phyloP scores from a whole-genome alignment of 1,284 basidiomycete genomes.

The Anthracocystis setariae region DNA sequence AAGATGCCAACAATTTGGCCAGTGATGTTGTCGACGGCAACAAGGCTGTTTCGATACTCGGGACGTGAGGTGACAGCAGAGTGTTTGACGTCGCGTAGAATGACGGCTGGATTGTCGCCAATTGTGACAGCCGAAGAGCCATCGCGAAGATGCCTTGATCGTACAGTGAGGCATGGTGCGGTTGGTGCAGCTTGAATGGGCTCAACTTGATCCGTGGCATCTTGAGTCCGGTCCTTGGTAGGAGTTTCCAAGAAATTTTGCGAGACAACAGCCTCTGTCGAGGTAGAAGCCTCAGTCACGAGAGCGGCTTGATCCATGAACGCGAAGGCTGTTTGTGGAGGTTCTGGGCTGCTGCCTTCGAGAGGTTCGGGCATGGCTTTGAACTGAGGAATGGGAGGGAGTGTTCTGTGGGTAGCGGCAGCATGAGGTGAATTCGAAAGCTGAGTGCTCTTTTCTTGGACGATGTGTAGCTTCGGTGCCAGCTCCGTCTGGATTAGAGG shows the following conservation, averaged over 20 bases:
- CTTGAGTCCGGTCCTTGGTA: too few relatives aligned
- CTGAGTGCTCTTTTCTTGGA: neutral
- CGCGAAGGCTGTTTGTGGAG: too few relatives aligned
- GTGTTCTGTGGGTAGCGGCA: neutral
- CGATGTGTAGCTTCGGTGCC: neutral
- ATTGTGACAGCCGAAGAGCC: conserved; percentile 15
- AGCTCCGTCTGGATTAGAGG: neutral
- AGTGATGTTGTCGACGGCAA: conserved; percentile 57
- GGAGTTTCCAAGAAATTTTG: too few relatives aligned
- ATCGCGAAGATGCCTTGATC: conserved; percentile 19
- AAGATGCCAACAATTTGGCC: conserved; percentile 53
- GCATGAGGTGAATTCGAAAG: neutral
- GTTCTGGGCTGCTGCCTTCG: too few relatives aligned
- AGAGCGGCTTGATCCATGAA: too few relatives aligned
- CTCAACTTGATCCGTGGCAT: neutral
- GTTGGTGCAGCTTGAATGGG: neutral
- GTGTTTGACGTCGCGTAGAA: conserved; percentile 6
- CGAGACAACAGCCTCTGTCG: too few relatives aligned
- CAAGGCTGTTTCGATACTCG: conserved; percentile 51
- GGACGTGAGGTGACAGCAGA: neutral
- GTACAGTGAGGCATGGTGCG: conserved; percentile 1
- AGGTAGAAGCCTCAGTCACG: too few relatives aligned
- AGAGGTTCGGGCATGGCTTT: conserved; percentile 1
- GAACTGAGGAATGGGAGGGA: conserved; percentile 4
- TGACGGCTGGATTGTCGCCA: conserved; percentile 12